A percentile compares a stretch with the other conserved stretches of the same genome.
Conservation (phyloP, 345 rosid genomes). For the Gossypium rotundifolium region DNA sequence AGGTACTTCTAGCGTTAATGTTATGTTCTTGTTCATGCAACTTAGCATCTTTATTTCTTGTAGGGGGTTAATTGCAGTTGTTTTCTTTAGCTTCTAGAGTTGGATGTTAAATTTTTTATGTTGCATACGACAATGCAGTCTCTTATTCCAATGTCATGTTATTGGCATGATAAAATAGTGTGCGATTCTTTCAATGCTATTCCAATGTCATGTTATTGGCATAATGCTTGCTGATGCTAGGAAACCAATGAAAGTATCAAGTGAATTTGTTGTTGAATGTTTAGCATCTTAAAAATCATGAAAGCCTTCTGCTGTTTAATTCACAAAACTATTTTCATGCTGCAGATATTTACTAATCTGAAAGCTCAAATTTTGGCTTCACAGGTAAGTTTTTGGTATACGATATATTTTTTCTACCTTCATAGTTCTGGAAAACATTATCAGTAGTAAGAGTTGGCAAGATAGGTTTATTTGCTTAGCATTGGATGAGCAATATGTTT, state of each 20-base stretch:
- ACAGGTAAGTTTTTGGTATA: slow-evolving; percentile 70
- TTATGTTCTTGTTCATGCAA: too few relatives aligned
- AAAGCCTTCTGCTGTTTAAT: not conserved
- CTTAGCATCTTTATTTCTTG: too few relatives aligned
- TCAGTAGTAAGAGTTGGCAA: too few relatives aligned
- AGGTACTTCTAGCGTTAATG: not conserved
- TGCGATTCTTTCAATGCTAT: not conserved
- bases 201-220: not conserved
- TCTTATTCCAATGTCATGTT: too few relatives aligned
- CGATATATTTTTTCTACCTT: too few relatives aligned
- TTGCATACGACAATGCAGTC: too few relatives aligned
- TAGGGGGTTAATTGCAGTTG: too few relatives aligned
- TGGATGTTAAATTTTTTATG: too few relatives aligned
- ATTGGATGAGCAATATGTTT: too few relatives aligned
- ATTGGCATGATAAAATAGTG: not conserved
- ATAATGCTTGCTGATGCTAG: not conserved
- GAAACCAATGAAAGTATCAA: not conserved
- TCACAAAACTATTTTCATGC: slow-evolving; percentile 6
- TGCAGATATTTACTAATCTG: slow-evolving; percentile 82
- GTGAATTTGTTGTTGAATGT: not conserved
- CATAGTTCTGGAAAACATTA: too few relatives aligned
- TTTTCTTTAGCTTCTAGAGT: too few relatives aligned
- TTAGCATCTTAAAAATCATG: not conserved
- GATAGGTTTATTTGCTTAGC: too few relatives aligned
- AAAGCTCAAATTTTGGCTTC: slow-evolving; percentile 86